phyloP scores from a whole-genome alignment of 208 protist genomes.

The Trypanosoma lewisi region DNA sequence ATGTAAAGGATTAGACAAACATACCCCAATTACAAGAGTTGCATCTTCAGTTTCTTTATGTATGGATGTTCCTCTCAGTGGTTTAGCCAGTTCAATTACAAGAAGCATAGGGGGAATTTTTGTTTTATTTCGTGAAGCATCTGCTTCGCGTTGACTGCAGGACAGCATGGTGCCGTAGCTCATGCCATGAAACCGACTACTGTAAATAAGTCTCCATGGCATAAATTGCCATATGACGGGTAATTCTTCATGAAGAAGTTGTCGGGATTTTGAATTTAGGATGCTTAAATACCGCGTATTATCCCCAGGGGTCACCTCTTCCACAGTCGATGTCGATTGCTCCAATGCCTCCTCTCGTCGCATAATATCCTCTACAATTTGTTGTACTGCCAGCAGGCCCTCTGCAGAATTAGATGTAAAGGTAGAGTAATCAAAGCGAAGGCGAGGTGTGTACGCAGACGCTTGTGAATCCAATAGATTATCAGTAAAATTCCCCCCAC shows the following conservation, averaged over 20 bases:
- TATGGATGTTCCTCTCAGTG: constrained; percentile 7
- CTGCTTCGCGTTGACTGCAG: constrained; percentile 47
- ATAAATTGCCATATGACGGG: constrained; percentile 59
- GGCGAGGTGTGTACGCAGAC: constrained; percentile 37
- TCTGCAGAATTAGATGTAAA: constrained; percentile 61
- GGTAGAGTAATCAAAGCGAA: constrained; percentile 66
- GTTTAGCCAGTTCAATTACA: constrained; percentile 48
- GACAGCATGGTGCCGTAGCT: constrained; percentile 50
- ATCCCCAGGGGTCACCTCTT: background rate
- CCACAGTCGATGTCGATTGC: background rate
- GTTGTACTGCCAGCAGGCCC: constrained; percentile 39
- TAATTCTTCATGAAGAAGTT: constrained; percentile 56
- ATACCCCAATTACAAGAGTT: constrained; percentile 52
- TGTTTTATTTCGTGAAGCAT: constrained; percentile 4
- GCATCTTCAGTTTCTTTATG: background rate
- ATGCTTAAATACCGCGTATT: constrained; percentile 31
- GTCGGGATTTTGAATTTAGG: constrained; percentile 41
- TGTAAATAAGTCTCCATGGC: constrained; percentile 75
- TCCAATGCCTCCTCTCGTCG: constrained; percentile 19
- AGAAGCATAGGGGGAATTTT: constrained; percentile 49
- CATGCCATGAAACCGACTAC: constrained; percentile 59
- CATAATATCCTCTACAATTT: constrained; percentile 23
- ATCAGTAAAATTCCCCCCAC: background rate
- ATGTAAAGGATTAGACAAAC: constrained; percentile 47
- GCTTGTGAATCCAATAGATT: background rate